phyloP scores from a whole-genome alignment of 345 rosid species.

The Gossypium rotundifolium region DNA sequence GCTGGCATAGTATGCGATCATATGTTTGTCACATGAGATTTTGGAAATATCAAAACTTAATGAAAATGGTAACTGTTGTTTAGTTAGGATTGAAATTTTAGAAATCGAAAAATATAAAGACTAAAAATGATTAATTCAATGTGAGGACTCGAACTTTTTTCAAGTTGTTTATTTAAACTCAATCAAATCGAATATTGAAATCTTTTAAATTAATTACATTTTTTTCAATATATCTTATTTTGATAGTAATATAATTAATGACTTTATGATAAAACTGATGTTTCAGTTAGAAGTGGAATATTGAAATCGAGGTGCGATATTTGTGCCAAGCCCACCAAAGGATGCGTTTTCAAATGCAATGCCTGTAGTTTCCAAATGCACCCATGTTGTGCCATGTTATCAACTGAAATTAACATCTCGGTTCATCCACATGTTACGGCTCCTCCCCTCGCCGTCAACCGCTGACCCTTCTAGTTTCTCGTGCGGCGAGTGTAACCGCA shows the following conservation, averaged over 20 bases:
- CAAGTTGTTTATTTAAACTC: no score
- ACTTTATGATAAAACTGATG: neutral
- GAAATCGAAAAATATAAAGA: no score
- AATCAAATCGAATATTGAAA: no score
- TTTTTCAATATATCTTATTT: neutral
- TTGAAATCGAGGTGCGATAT: slow-evolving; percentile 62
- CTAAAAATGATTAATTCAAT: no score
- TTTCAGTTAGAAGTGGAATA: slow-evolving; percentile 55
- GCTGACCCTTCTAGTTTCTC: slow-evolving; percentile 20
- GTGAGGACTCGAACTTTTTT: no score
- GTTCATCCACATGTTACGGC: slow-evolving; percentile 53
- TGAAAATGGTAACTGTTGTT: no score
- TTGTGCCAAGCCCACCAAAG: slow-evolving; percentile 60
- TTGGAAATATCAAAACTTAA: no score
- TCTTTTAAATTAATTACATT: no score
- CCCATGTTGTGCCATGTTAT: slow-evolving; percentile 77
- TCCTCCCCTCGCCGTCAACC: slow-evolving; percentile 26
- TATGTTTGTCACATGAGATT: no score
- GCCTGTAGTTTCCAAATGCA: slow-evolving; percentile 75
- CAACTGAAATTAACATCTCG: slow-evolving; percentile 40
- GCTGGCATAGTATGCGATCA: no score
- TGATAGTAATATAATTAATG: neutral
- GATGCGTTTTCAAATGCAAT: slow-evolving; percentile 61
- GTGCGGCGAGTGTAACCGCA: slow-evolving; percentile 69
- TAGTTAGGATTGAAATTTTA: no score